Percentiles rank a stretch among this genome's conserved stretches.
phyloP scores from a whole-genome alignment of 305 asterid species.

The Rubia peregrina region DNA sequence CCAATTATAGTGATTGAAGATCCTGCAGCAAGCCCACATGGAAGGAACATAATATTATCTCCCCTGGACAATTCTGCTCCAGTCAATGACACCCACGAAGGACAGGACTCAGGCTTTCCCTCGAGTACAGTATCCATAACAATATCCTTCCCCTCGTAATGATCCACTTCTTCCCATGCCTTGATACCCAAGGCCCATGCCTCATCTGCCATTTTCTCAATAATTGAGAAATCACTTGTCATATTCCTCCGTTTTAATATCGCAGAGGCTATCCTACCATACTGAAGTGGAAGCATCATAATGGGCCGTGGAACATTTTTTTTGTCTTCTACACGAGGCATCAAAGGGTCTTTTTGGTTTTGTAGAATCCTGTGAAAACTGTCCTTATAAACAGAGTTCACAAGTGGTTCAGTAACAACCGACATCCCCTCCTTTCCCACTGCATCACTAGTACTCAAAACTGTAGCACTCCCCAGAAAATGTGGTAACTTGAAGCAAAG shows the following conservation, averaged over 20 bases:
- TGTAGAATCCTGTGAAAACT: slow-evolving; percentile 45
- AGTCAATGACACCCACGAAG: slow-evolving; percentile 68
- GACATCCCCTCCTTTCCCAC: slow-evolving; percentile 35
- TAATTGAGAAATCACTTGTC: slow-evolving; percentile 40
- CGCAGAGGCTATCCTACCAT: slow-evolving; percentile 74
- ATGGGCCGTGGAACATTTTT: slow-evolving; percentile 13
- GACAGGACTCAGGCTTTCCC: slow-evolving; percentile 86
- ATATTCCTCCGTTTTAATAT: slow-evolving; percentile 45
- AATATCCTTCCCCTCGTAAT: slow-evolving; percentile 49
- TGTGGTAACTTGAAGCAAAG: slow-evolving; percentile 66
- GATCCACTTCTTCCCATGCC: slow-evolving; percentile 83
- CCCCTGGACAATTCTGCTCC: slow-evolving; percentile 55
- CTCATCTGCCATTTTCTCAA: slow-evolving; percentile 86
- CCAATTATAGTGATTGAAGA: slow-evolving; percentile 89
- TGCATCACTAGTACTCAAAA: slow-evolving; percentile 37
- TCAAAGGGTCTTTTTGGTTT: slow-evolving; percentile 26
- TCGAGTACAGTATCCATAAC: slow-evolving; percentile 61
- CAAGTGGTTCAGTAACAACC: slow-evolving; percentile 28
- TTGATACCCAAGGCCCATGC: slow-evolving; percentile 81
- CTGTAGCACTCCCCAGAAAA: slow-evolving; percentile 55
- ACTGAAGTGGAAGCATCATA: slow-evolving; percentile 37
- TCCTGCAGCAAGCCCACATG: slow-evolving; percentile 97
- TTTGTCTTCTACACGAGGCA: slow-evolving; percentile 29
- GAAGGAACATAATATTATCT: slow-evolving; percentile 65
- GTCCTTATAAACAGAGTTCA: slow-evolving; percentile 31